These are phyloP conservation scores for Phytophthora europaea DNA, from an alignment of 352 stramenopile genomes.

Conservation along the genomic window DNA sequence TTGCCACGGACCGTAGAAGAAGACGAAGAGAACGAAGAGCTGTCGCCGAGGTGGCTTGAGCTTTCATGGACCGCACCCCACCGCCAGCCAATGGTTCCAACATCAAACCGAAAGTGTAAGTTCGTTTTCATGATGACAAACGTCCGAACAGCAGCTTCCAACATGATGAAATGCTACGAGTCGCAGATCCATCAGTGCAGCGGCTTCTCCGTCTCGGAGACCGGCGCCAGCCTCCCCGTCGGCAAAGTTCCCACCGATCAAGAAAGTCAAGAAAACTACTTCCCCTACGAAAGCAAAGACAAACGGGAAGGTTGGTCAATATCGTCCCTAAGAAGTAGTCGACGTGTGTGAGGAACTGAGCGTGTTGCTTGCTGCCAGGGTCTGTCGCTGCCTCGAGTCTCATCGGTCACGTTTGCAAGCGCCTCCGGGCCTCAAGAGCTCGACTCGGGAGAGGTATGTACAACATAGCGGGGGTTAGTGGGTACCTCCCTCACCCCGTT, in stretches of 20 bases:
- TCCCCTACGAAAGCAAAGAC: conserved; percentile 26
- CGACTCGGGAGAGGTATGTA: conserved; percentile 64
- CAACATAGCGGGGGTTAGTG: no score
- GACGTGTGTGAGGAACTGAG: neutral
- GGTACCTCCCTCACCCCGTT: no score
- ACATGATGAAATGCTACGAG: neutral
- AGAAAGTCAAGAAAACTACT: conserved; percentile 29
- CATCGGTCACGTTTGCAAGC: conserved; percentile 44
- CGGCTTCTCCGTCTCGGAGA: conserved; percentile 23
- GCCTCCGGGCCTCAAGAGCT: conserved; percentile 33
- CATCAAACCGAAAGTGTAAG: conserved; percentile 28
- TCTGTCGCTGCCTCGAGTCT: conserved; percentile 51
- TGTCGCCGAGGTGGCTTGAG: neutral
- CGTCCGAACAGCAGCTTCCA: neutral
- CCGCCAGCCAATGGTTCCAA: conserved; percentile 18
- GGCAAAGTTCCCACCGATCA: conserved; percentile 36
- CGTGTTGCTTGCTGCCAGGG: conserved; percentile 6
- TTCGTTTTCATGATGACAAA: neutral
- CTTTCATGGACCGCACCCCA: conserved; percentile 25
- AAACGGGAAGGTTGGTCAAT: conserved; percentile 27
- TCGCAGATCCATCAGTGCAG: neutral
- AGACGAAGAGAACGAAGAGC: neutral
- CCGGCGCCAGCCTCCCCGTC: conserved; percentile 13
- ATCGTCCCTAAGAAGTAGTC: neutral
- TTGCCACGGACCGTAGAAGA: conserved; percentile 14